Conservation (phyloP, 169 alveolate species). For the Plasmodium cynomolgi region DNA sequence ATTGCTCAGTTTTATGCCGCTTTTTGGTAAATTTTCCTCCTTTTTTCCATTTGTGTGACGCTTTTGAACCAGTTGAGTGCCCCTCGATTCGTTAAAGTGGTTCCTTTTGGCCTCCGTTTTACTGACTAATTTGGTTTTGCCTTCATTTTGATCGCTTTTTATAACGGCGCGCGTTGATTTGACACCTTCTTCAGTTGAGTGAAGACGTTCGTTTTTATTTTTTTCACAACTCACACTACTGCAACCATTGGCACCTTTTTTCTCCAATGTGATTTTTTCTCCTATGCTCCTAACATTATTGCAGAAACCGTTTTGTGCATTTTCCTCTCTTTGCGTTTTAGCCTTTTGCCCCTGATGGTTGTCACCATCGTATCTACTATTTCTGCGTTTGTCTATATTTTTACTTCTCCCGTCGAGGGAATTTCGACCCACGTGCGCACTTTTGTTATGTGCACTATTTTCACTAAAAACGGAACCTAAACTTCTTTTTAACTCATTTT, state of each 20-base stretch:
- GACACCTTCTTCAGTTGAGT: background rate
- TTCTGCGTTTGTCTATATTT: slow-evolving; percentile 6
- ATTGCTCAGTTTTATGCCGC: background rate
- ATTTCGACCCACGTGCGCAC: background rate
- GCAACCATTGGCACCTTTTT: background rate
- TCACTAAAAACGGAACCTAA: slow-evolving; percentile 52
- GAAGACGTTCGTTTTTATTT: slow-evolving; percentile 4
- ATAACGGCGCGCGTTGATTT: background rate
- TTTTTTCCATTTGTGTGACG: background rate
- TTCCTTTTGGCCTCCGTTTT: slow-evolving; percentile 7
- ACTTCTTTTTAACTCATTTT: slow-evolving; percentile 70
- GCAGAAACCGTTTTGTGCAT: background rate
- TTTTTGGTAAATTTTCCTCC: slow-evolving; percentile 9
- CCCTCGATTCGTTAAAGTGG: slow-evolving; percentile 11
- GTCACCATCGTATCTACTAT: background rate
- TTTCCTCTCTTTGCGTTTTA: slow-evolving; percentile 1
- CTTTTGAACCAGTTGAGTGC: slow-evolving; percentile 2
- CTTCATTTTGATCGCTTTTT: background rate
- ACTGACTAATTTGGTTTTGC: slow-evolving; percentile 3
- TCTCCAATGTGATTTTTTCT: background rate
- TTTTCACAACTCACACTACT: slow-evolving; percentile 12
- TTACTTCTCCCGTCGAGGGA: background rate
- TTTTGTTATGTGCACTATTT: slow-evolving; percentile 19
- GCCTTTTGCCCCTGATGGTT: background rate
- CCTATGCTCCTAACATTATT: background rate